A percentile compares a stretch with the other conserved stretches of the same genome.
These are phyloP conservation scores for Abrus precatorius DNA, from an alignment of 306 rosid genomes.

Conservation along the genomic window DNA sequence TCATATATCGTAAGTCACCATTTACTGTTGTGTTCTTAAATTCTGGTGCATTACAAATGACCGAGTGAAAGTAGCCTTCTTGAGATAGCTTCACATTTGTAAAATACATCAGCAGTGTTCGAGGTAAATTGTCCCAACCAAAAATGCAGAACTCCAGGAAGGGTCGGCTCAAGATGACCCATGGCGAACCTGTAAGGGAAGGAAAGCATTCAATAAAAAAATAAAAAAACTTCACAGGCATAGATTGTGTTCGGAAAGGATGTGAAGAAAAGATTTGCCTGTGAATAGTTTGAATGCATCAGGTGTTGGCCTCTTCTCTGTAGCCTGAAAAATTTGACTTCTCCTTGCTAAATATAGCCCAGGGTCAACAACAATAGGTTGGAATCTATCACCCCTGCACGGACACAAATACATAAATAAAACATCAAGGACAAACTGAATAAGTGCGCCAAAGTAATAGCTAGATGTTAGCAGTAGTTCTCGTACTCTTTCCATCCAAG, in stretches of 20 bases:
- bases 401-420: constrained; percentile 38
- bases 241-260: constrained; percentile 25
- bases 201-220: constrained; percentile 37
- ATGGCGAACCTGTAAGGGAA: constrained; percentile 87
- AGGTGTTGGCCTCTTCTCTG: constrained; percentile 81
- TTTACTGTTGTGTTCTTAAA: constrained; percentile 88
- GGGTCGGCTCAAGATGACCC: constrained; percentile 86
- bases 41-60: constrained; percentile 85
- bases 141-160: constrained; percentile 86
- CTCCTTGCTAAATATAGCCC: constrained; percentile 84
- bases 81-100: constrained; percentile 83
- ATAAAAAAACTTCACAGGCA: not conserved
- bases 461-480: constrained; percentile 39
- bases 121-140: constrained; percentile 98
- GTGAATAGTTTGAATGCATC: constrained; percentile 91
- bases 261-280: constrained; percentile 62
- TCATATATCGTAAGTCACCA: constrained; percentile 81
- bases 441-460: constrained; percentile 27
- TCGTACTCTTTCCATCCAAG: constrained; percentile 97
- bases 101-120: constrained; percentile 87
- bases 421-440: constrained; percentile 39
- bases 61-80: constrained; percentile 96
- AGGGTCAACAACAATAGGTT: constrained; percentile 90
- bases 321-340: constrained; percentile 95
- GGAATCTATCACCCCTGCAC: constrained; percentile 77